Evolutionary conservation across 768 basidiomycete genomes (phyloP), one percentile per base, ranked within the genome.

Genomic region (Clitopilus hobsonii): DNA sequence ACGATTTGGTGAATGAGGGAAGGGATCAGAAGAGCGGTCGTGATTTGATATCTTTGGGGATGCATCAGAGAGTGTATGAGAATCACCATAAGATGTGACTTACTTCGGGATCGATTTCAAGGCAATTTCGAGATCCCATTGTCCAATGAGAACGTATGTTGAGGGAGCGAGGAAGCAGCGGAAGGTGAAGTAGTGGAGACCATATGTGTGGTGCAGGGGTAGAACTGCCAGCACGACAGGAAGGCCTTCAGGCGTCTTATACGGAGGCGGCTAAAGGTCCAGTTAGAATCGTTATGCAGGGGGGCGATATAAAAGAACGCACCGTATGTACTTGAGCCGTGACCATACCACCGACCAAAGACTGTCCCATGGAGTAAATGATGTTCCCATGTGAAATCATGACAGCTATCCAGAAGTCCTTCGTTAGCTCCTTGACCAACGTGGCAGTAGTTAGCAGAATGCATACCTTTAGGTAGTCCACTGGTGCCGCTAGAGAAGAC

Each of bases 401-500:
- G n/a, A 89, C 83, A 6, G 80, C 88, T 89, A 57, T 13, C 14
- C 38, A 26, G n/a, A n/a, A n/a, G n/a, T n/a, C n/a, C n/a, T n/a
- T n/a, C n/a, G n/a, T n/a, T n/a, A n/a, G n/a, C n/a, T n/a, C n/a
- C n/a, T n/a, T n/a, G n/a, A n/a, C n/a, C n/a, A n/a, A n/a, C n/a
- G n/a, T n/a, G n/a, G n/a, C n/a, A n/a, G 22, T 5, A 32, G 11
- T 11, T 20, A 3, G 49, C 16, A 2, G 23, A 10, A 20, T 11
- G 2, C 28, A 22, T 25, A 54, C 88, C 87, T 79, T 91, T 91
- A 0, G 89, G 87, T 3, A 84, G 69, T 0, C 89, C 89, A 56
- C 79, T 89, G 0, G 89, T 91, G 22, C 89, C 89, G 60, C 89
- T 90, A 0, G 89, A 91, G 63, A 88, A 89, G 0, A 86, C 71